phyloP scores from a whole-genome alignment of 345 rosid genomes.

The Euphorbia pulcherrima region DNA sequence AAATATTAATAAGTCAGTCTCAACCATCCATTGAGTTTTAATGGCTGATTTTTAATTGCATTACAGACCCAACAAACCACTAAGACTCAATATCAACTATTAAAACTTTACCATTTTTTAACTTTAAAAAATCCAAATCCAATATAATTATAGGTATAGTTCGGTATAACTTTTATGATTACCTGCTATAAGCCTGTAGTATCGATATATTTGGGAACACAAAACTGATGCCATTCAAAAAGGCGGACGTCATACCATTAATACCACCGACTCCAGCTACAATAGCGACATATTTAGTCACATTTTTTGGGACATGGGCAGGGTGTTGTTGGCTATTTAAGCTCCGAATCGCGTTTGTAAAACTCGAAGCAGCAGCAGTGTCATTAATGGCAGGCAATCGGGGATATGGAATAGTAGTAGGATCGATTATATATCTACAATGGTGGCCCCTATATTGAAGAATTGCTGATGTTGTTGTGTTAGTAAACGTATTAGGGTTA shows the following conservation, averaged over 20 bases:
- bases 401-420: conserved; percentile 24
- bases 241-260: conserved; percentile 26
- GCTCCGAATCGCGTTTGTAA: conserved; percentile 14
- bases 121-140: too few relatives aligned
- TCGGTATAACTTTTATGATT: too few relatives aligned
- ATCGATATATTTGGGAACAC: conserved; percentile 20
- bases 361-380: conserved; percentile 18
- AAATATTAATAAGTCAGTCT: too few relatives aligned
- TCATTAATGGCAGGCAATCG: conserved; percentile 24
- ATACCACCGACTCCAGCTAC: conserved; percentile 22
- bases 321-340: conserved; percentile 27
- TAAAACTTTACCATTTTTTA: too few relatives aligned
- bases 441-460: conserved; percentile 45
- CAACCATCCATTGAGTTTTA: too few relatives aligned
- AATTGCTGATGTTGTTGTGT: conserved; percentile 82
- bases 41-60: too few relatives aligned
- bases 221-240: conserved; percentile 45
- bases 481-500: conserved; percentile 41
- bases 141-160: too few relatives aligned
- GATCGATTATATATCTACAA: conserved; percentile 2
- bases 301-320: conserved; percentile 21
- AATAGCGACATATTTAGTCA: conserved; percentile 19
- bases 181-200: conserved; percentile 45
- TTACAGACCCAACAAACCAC: too few relatives aligned
- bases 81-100: too few relatives aligned